These are phyloP conservation scores for Ceratocystis alfenasii DNA, from an alignment of 2,329 filamentous ascomycete genomes.

Conservation along the genomic window DNA sequence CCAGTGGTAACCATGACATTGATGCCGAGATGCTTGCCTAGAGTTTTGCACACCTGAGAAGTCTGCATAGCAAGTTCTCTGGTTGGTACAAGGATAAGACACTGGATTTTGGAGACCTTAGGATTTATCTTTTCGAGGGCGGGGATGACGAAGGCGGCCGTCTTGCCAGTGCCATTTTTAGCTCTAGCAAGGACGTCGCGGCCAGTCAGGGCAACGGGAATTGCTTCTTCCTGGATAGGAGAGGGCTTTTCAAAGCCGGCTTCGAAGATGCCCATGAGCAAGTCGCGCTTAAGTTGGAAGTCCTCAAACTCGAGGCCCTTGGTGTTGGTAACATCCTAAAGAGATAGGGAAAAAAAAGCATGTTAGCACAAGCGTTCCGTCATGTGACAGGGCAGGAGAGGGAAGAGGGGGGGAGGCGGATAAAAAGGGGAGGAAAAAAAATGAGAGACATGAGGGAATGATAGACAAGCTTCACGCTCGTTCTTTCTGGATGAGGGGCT, in stretches of 20 bases:
- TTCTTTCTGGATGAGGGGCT: background rate
- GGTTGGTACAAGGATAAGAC: slow-evolving; percentile 89
- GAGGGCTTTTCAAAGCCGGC: slow-evolving; percentile 98
- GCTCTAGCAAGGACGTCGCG: slow-evolving; percentile 90
- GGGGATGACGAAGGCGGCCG: slow-evolving; percentile 93
- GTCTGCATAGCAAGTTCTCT: slow-evolving; percentile 96
- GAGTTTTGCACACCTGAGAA: slow-evolving; percentile 96
- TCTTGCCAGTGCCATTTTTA: slow-evolving; percentile 98
- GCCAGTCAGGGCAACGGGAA: slow-evolving; percentile 88
- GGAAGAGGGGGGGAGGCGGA: too few relatives aligned
- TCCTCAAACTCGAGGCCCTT: slow-evolving; percentile 97
- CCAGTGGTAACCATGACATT: slow-evolving; percentile 99
- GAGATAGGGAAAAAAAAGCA: background rate
- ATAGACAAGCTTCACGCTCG: background rate
- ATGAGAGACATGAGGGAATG: slow-evolving; percentile 23
- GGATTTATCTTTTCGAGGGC: slow-evolving; percentile 92
- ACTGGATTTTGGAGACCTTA: slow-evolving; percentile 92
- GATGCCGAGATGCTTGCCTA: slow-evolving; percentile 91
- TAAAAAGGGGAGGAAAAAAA: background rate
- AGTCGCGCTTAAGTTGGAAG: slow-evolving; percentile 84
- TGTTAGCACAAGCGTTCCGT: background rate
- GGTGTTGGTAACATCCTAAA: slow-evolving; percentile 89
- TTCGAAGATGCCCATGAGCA: slow-evolving; percentile 99
- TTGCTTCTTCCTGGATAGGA: slow-evolving; percentile 97
- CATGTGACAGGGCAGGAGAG: background rate